Evolutionary conservation across 352 stramenopile genomes (phyloP).

Genomic region (Salisapilia sapeloensis): DNA sequence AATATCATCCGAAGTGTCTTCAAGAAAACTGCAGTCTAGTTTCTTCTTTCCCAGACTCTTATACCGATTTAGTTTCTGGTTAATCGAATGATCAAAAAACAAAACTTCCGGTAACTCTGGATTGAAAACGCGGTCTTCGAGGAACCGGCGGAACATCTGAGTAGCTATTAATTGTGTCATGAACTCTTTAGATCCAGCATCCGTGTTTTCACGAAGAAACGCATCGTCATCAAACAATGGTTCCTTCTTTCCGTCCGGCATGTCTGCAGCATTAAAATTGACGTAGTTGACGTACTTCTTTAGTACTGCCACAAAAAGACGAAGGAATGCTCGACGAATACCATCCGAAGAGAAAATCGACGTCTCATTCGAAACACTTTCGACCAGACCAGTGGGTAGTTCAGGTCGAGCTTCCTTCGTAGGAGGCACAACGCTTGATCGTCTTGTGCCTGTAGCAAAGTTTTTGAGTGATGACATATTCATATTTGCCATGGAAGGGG

Average conservation of each 20-base stretch:
- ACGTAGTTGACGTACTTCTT: slow-evolving; percentile 60
- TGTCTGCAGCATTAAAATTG: slow-evolving; percentile 9
- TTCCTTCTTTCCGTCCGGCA: slow-evolving; percentile 5
- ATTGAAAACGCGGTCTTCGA: slow-evolving; percentile 59
- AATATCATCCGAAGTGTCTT: slow-evolving; percentile 53
- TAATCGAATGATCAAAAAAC: slow-evolving; percentile 80
- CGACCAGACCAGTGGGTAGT: slow-evolving; percentile 26
- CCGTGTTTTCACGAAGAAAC: slow-evolving; percentile 54
- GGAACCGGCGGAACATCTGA: slow-evolving; percentile 77
- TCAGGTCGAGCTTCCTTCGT: background rate
- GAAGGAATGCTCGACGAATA: slow-evolving; percentile 54
- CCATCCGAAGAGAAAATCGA: slow-evolving; percentile 49
- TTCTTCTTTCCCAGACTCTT: slow-evolving; percentile 67
- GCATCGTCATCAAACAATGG: slow-evolving; percentile 39
- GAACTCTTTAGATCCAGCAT: slow-evolving; percentile 37
- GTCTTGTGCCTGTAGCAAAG: slow-evolving; percentile 4
- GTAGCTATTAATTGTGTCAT: slow-evolving; percentile 40
- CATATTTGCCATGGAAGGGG: too few species aligned
- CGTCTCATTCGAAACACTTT: slow-evolving; percentile 50
- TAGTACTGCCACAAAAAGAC: slow-evolving; percentile 66
- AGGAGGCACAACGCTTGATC: too few species aligned
- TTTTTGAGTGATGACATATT: slow-evolving; percentile 4
- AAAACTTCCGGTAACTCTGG: slow-evolving; percentile 43
- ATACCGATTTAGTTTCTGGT: slow-evolving; percentile 71
- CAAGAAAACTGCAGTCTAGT: slow-evolving; percentile 69